Evolutionary conservation across 192 early-diverging fungal genomes (phyloP).

Genomic region (Umbelopsis sp.): DNA sequence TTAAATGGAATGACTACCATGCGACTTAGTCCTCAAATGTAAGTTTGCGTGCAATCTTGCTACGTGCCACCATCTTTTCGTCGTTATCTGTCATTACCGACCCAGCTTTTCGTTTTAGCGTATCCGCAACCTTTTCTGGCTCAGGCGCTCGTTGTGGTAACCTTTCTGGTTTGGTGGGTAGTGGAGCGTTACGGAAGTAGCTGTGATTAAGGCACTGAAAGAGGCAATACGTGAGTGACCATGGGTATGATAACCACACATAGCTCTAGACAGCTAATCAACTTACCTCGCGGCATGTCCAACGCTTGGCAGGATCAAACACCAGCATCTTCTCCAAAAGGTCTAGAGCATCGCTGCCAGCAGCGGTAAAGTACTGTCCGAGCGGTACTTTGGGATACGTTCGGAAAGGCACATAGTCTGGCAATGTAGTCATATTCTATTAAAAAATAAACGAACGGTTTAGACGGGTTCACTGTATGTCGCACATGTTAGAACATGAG

Average conservation of each 20-base stretch:
- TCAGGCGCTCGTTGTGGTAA: slow-evolving; percentile 58
- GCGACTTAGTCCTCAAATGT: not conserved
- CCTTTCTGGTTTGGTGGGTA: slow-evolving; percentile 67
- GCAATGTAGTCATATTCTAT: slow-evolving; percentile 68
- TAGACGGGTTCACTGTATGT: not conserved
- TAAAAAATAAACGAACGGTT: not conserved
- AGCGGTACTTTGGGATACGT: slow-evolving; percentile 73
- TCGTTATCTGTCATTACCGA: not conserved
- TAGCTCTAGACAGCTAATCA: not conserved
- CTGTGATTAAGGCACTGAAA: slow-evolving; percentile 63
- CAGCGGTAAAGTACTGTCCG: slow-evolving; percentile 78
- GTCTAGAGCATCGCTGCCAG: slow-evolving; percentile 80
- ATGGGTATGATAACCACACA: not conserved
- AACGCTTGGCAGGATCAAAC: slow-evolving; percentile 83
- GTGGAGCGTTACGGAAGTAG: slow-evolving; percentile 74
- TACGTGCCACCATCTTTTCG: not conserved
- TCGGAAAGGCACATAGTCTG: slow-evolving; percentile 74
- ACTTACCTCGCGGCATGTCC: slow-evolving; percentile 76
- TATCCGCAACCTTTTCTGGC: slow-evolving; percentile 11
- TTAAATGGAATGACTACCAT: not conserved
- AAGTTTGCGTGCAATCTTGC: slow-evolving; percentile 1
- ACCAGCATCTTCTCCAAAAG: slow-evolving; percentile 85
- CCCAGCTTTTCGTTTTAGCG: slow-evolving; percentile 21
- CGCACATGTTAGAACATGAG: not conserved
- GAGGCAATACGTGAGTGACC: not conserved